These are phyloP conservation scores for Penicillium sp. DNA, from an alignment of 2,329 filamentous ascomycete genomes.

Conservation along the genomic window DNA sequence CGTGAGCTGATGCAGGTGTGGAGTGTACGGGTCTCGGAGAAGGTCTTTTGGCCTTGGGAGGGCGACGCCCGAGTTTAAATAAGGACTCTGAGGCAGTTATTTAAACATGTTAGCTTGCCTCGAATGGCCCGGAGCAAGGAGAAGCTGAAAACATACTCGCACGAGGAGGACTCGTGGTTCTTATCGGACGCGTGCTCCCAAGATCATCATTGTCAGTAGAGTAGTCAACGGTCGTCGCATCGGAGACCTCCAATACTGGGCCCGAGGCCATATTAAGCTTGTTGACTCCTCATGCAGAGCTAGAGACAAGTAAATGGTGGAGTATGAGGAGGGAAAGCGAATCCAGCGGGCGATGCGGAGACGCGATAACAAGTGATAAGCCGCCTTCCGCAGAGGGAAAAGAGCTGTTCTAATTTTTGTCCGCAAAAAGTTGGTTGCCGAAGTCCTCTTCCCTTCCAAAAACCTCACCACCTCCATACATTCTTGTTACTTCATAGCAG, in stretches of 20 bases:
- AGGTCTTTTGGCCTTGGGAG: neutral
- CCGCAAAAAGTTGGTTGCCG: constrained; percentile 21
- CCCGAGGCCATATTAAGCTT: constrained; percentile 30
- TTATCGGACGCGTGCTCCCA: constrained; percentile 41
- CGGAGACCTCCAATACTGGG: constrained; percentile 31
- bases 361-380: constrained; percentile 21
- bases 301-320: neutral
- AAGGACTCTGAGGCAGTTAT: constrained; percentile 10
- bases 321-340: constrained; percentile 5
- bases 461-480: neutral
- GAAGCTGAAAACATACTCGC: constrained; percentile 18
- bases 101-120: constrained; percentile 24
- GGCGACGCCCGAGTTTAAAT: neutral
- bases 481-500: neutral
- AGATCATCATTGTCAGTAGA: constrained; percentile 49
- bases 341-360: constrained; percentile 22
- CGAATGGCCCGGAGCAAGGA: neutral
- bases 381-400: constrained; percentile 28
- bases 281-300: neutral
- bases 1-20: neutral
- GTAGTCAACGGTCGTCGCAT: constrained; percentile 35
- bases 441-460: constrained; percentile 7
- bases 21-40: neutral
- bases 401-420: constrained; percentile 24
- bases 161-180: constrained; percentile 15